Conservation (phyloP, 1,284 basidiomycete genomes). For the Wallemia hederae region DNA sequence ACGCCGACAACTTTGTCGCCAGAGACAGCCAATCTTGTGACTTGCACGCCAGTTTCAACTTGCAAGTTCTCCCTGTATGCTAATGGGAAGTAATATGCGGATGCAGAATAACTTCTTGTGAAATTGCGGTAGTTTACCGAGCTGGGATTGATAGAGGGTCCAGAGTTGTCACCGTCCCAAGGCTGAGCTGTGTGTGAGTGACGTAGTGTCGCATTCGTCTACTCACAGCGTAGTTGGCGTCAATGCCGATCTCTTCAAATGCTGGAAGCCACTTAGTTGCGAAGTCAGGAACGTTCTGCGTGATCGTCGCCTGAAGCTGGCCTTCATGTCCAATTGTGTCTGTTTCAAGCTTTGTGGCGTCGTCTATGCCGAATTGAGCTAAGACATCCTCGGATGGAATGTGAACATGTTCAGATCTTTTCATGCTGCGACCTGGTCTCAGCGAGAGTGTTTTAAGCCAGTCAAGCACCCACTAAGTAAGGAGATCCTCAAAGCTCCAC, state of each 20-base stretch:
- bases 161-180: constrained; percentile 4
- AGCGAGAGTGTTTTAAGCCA: neutral
- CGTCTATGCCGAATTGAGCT: constrained; percentile 1
- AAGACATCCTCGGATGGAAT: constrained; percentile 3
- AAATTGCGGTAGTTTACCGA: constrained; percentile 3
- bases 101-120: constrained; percentile 2
- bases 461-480: constrained; percentile 1
- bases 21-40: constrained; percentile 3
- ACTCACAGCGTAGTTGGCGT: constrained; percentile 3
- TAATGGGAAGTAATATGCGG: constrained; percentile 6
- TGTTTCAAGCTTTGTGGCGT: constrained; percentile 5
- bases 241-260: constrained; percentile 6
- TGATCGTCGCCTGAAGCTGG: constrained; percentile 5
- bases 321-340: constrained; percentile 5
- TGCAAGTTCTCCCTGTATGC: constrained; percentile 2
- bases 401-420: constrained; percentile 6
- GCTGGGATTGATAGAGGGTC: constrained; percentile 4
- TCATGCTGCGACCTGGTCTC: constrained; percentile 6
- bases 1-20: constrained; percentile 7
- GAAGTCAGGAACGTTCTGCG: constrained; percentile 3
- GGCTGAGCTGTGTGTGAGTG: constrained; percentile 1
- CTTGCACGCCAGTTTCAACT: constrained; percentile 2
- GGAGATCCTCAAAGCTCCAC: constrained; percentile 2
- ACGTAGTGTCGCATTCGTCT: neutral
- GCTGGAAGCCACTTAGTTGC: constrained; percentile 6